A percentile compares a stretch with the other conserved stretches of the same genome.
Evolutionary conservation across 2,329 filamentous ascomycete genomes (phyloP).

Genomic region (Colletotrichum lini): DNA sequence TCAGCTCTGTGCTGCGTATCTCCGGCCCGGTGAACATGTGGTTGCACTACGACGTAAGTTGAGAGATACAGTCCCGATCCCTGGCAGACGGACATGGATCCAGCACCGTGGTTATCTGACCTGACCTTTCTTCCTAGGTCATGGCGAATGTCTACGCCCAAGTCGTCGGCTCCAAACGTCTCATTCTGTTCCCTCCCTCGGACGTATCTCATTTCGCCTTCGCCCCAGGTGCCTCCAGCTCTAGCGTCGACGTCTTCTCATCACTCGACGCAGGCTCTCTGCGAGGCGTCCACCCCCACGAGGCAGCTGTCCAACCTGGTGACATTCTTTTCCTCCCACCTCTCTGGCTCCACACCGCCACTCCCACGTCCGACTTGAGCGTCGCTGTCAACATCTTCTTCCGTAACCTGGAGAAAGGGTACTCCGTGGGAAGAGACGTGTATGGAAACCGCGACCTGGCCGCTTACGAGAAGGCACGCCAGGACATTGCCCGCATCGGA

Average conservation of each 20-base stretch:
- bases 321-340: slow-evolving; percentile 87
- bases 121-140: slow-evolving; percentile 64
- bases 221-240: slow-evolving; percentile 84
- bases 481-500: slow-evolving; percentile 77
- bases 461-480: slow-evolving; percentile 85
- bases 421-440: slow-evolving; percentile 83
- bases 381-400: slow-evolving; percentile 95
- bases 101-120: background rate
- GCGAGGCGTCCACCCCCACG: slow-evolving; percentile 72
- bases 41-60: slow-evolving; percentile 84
- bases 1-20: slow-evolving; percentile 85
- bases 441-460: slow-evolving; percentile 91
- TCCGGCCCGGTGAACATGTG: slow-evolving; percentile 88
- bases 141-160: slow-evolving; percentile 92
- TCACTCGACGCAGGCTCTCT: slow-evolving; percentile 58
- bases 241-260: slow-evolving; percentile 80
- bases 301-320: slow-evolving; percentile 76
- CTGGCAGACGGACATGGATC: background rate
- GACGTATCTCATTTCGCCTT: slow-evolving; percentile 81
- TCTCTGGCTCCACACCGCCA: slow-evolving; percentile 86
- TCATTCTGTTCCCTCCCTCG: slow-evolving; percentile 83
- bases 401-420: slow-evolving; percentile 75
- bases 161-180: slow-evolving; percentile 78
- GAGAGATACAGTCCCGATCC: background rate
- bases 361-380: slow-evolving; percentile 71